phyloP scores from a whole-genome alignment of 495 filamentous ascomycete genomes.

The Neurospora sp. region DNA sequence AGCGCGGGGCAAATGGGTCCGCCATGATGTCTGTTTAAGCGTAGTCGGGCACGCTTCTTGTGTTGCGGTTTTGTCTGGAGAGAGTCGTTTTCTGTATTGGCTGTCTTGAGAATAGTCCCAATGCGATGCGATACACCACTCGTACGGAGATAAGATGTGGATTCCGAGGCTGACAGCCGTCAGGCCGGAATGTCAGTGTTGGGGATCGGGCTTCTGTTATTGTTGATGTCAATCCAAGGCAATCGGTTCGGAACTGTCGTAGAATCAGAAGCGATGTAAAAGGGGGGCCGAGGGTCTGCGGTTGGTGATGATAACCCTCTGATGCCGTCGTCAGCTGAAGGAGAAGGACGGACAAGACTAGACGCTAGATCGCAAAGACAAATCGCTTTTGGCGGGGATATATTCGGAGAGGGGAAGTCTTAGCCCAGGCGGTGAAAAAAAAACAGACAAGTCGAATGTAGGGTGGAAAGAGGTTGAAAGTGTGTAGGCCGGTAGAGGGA shows the following conservation, averaged over 20 bases:
- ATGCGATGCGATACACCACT: not conserved
- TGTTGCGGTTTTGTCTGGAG: not conserved
- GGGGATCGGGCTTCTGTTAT: not conserved
- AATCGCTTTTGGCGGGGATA: not conserved
- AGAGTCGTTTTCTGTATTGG: not conserved
- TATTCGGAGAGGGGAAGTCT: not conserved
- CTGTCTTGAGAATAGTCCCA: not conserved
- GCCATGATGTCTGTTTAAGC: slow-evolving; percentile 47
- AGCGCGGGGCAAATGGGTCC: slow-evolving; percentile 76
- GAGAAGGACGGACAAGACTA: not conserved
- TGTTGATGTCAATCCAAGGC: not conserved
- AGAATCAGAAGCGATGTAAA: not conserved
- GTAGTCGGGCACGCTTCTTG: slow-evolving; percentile 1
- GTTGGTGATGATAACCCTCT: not conserved
- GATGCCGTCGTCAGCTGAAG: not conserved
- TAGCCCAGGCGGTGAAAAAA: not conserved
- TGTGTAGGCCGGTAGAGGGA: not conserved
- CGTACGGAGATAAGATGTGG: not conserved
- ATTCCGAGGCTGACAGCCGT: not conserved
- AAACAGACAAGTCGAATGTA: not conserved
- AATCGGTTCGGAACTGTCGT: not conserved
- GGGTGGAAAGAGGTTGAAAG: not conserved
- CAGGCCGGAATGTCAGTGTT: not conserved
- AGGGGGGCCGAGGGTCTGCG: not conserved
- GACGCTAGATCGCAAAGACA: not conserved